phyloP scores from a whole-genome alignment of 805 yeast genomes.

The Hanseniaspora singularis region DNA sequence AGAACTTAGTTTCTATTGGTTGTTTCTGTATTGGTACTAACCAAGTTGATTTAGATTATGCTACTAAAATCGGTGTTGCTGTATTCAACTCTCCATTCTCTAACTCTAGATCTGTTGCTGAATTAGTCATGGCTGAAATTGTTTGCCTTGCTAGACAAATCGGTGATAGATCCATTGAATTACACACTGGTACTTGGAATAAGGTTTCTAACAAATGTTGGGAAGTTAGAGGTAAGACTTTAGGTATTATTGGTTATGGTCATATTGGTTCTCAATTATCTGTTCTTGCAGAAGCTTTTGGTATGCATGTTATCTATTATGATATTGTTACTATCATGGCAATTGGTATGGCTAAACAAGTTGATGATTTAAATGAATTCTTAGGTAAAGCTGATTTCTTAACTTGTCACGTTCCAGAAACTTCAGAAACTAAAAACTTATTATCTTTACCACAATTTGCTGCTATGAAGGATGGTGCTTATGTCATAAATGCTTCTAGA shows the following conservation, averaged over 20 bases:
- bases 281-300: conserved; percentile 93
- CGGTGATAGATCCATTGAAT: conserved; percentile 90
- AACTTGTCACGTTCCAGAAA: conserved; percentile 87
- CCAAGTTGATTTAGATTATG: conserved; percentile 86
- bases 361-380: conserved; percentile 69
- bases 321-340: conserved; percentile 91
- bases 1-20: conserved; percentile 79
- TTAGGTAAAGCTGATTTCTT: conserved; percentile 76
- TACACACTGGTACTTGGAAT: conserved; percentile 97
- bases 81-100: conserved; percentile 98
- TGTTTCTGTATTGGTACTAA: conserved; percentile 99
- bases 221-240: conserved; percentile 97
- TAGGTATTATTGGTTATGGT: conserved; percentile 95
- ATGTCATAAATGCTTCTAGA: conserved; percentile 89
- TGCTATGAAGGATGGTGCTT: conserved; percentile 92
- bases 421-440: conserved; percentile 82
- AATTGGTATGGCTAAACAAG: conserved; percentile 93
- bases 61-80: conserved; percentile 86
- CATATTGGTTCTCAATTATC: conserved; percentile 96
- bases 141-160: conserved; percentile 89
- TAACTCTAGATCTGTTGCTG: conserved; percentile 97
- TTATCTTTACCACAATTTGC: conserved; percentile 83
- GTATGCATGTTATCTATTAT: conserved; percentile 90
- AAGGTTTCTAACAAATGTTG: conserved; percentile 90
- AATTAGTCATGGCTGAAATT: conserved; percentile 88